Evolutionary conservation across 2,329 filamentous ascomycete genomes (phyloP), one percentile per base, ranked within the genome.

Genomic region (Ustilaginoidea virens): DNA sequence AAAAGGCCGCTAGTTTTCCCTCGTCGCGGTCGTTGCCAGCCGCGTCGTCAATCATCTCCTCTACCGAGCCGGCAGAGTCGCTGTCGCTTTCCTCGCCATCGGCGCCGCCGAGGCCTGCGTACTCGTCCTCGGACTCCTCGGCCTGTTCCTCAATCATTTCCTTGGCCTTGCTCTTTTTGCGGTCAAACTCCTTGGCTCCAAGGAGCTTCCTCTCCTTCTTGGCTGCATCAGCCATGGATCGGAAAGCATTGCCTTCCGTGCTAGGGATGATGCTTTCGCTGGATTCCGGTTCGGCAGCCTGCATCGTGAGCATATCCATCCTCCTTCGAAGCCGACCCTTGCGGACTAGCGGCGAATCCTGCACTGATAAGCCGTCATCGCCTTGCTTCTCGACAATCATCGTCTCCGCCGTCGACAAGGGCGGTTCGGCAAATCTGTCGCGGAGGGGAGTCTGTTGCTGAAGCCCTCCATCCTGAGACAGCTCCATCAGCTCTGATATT

Each of bases 61-160:
- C 70, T 37, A 90, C 70, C 6, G 80, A 66, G 17, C 74, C 74
- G 33, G 80, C 73, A 20, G 53, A 55, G 19, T 77, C 79, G 34
- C 81, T 70, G 33, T 85, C 80, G 31, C 76, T 77, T 38, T 87
- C 82, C 40, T 96, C 87, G 35, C 87, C 86, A 51, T 86, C 87
- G 8, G 63, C 78, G 37, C 90, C 90, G 40, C 90, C 90, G 7
- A 98, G 63, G 4, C 90, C 90, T 22, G 86, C 87, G 49, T 96
- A 98, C 52, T 98, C 90, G 48, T 98, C 90, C 48, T 98, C 92
- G 0, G 90, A 98, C 55, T 98, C 90, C 43, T 93, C 82, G 35
- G 90, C 87, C 48, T 92, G 85, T 40, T 94, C 90, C 39, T 96
- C 72, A 21, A 98, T 66, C 67, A 93, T 80, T 15, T 78, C 75